phyloP scores from a whole-genome alignment of 2,329 filamentous ascomycete genomes.

The Venturia effusa region DNA sequence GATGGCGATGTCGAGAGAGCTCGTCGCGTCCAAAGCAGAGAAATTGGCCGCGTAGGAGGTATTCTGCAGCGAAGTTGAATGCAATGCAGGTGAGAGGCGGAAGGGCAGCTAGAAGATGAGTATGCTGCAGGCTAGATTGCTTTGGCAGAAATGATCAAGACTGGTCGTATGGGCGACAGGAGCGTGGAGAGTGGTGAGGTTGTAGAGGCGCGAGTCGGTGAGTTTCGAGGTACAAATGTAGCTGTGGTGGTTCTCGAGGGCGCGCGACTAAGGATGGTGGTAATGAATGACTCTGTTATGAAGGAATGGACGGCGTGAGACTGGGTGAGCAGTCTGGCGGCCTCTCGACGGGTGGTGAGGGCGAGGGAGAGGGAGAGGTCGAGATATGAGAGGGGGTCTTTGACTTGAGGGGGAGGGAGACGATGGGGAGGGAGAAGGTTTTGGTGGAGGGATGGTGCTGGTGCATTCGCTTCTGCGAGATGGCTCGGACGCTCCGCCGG shows the following conservation, averaged over 20 bases:
- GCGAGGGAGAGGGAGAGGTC: not conserved
- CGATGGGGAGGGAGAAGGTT: not conserved
- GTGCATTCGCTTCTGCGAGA: no score
- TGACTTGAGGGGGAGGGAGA: not conserved
- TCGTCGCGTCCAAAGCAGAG: not conserved
- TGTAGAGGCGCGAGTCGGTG: not conserved
- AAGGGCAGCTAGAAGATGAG: not conserved
- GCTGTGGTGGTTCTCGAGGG: not conserved
- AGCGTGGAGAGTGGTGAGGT: not conserved
- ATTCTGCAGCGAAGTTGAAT: not conserved
- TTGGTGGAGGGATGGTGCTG: not conserved
- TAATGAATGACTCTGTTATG: not conserved
- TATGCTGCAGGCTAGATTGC: not conserved
- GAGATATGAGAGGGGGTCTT: not conserved
- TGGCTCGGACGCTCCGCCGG: not conserved
- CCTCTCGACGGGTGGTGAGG: slow-evolving; percentile 1
- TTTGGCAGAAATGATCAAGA: not conserved
- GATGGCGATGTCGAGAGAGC: not conserved
- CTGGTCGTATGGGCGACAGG: not conserved
- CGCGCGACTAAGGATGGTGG: not conserved
- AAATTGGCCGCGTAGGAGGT: not conserved
- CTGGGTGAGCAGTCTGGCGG: not conserved
- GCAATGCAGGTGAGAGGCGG: not conserved
- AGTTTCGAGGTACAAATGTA: not conserved
- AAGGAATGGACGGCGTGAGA: slow-evolving; percentile 3